Evolutionary conservation across 2,329 filamentous ascomycete species (phyloP), one percentile per base, ranked within the genome.

Genomic region (Elsinoe arachidis): DNA sequence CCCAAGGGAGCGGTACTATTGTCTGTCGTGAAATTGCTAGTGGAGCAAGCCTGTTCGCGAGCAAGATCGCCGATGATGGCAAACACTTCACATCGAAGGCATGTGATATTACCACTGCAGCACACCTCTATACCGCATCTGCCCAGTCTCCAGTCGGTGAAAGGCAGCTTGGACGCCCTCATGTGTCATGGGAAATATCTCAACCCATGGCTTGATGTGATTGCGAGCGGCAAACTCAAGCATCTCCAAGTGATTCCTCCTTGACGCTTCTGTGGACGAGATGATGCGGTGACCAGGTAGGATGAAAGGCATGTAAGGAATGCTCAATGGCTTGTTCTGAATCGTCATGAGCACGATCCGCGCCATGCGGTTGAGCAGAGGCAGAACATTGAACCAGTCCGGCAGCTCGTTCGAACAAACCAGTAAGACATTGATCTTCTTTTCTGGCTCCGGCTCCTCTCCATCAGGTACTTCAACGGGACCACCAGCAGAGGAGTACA

Each of bases 91-190:
- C 3, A 46, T 46, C 4, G 7, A 12, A 10, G 15, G 30, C 47
- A 52, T 52, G 30, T 52, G 55, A 53, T 5, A 56, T 17, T 37
- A 53, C 49, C 49, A 53, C 34, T 59, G 39, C 6, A 72, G 63
- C 2, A 74, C 74, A 63, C 72, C 75, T 34, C 75, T 67, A 64
- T 76, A 77, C 60, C 75, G 67, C 73, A 76, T 75, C 53, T 72
- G 66, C 4, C 74, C 74, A 14, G 67, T 67, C 39, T 72, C 67
- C 44, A 77, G 63, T 7, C 64, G 70, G 4, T 65, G 46, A 66
- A 77, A 74, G 0, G 74, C 74, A n/a, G 69, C 62, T 19, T 66
- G 67, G 11, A 76, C 68, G 21, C 75, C 75, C 15, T 68, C 60
- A 41, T 67, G 65, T 0, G 61, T 70, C 67, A 77, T 66, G 0